Conservation (phyloP, 2,329 filamentous ascomycete species). For the Colletotrichum aenigma region DNA sequence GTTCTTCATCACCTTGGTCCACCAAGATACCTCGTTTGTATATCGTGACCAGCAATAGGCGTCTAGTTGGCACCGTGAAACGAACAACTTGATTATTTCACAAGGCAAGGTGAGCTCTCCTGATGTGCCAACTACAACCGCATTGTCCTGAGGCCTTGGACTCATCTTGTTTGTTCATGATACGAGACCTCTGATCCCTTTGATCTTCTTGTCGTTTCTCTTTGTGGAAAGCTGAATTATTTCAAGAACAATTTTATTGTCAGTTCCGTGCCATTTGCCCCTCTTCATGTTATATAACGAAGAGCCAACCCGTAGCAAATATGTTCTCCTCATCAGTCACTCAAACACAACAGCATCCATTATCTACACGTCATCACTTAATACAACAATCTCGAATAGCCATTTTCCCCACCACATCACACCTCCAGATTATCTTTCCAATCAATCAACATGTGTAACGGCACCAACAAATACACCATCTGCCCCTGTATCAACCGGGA, state of each 20-base stretch:
- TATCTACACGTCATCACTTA: neutral
- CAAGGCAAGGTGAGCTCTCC: neutral
- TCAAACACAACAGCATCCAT: neutral
- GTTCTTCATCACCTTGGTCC: neutral
- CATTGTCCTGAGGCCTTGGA: neutral
- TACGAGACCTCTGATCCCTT: neutral
- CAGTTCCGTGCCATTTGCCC: neutral
- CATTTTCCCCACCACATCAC: neutral
- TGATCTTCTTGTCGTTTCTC: neutral
- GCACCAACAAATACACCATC: neutral
- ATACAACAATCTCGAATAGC: neutral
- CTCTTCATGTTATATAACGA: neutral
- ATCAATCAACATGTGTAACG: neutral
- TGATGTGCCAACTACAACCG: neutral
- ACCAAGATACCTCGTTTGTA: neutral
- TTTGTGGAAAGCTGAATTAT: neutral
- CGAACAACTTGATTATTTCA: neutral
- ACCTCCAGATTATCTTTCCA: neutral
- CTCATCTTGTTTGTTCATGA: neutral
- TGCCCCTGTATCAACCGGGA: neutral
- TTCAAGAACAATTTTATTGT: neutral
- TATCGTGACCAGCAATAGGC: neutral
- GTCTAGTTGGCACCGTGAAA: neutral
- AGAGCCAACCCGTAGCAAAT: neutral
- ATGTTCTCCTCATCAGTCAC: neutral